Base-by-base conservation (phyloP, 352 stramenopile species). In the Phytophthora chlamydospora region DNA sequence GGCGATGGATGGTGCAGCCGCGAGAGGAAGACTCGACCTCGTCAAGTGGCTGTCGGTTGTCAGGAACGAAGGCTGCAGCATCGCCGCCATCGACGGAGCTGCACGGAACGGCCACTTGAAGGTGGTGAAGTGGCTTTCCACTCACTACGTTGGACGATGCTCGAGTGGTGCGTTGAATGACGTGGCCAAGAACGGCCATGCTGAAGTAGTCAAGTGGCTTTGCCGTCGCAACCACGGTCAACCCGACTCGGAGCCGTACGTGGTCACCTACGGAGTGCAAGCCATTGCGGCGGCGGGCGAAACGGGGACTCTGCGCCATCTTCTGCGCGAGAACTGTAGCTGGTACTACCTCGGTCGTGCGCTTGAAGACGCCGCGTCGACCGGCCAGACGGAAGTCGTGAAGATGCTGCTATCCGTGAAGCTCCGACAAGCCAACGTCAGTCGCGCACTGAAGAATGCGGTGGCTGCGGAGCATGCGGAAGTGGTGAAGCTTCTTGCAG, bases 161-260 rank as follows among this genome's bases (percentile, higher is more conserved):
- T 71, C 62, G 6, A 67, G 50, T 55, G 17, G 14, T n/a, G 62
- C 49, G n/a, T 55, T 71, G 34, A 71, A 71, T 16, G 36, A 40
- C 5, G 57, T 56, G 31, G 62, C 62, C 21, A 24, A 24, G 11
- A 58, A 51, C 11, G 41, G 16, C 32, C 17, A 17, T 33, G 29
- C 21, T 21, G 6, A 21, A 47, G n/a, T 17, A 21, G 0, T 16
- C n/a, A 58, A 61, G 36, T 66, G 49, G 42, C 49, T 71, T 11
- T 68, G 59, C 12, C 51, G 59, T 10, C 59, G 32, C 12, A 67
- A 62, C 44, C 59, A 39, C 1, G 8, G 36, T 13, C 38, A 38
- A 17, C 19, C 31, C 3, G 24, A 61, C 16, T 24, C 33, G 2
- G 45, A 48, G 4, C 51, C 59, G 14, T 68, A 58, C 21, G 44